These are phyloP conservation scores for Pueraria montana DNA, from an alignment of 306 rosid genomes.

Conservation along the genomic window DNA sequence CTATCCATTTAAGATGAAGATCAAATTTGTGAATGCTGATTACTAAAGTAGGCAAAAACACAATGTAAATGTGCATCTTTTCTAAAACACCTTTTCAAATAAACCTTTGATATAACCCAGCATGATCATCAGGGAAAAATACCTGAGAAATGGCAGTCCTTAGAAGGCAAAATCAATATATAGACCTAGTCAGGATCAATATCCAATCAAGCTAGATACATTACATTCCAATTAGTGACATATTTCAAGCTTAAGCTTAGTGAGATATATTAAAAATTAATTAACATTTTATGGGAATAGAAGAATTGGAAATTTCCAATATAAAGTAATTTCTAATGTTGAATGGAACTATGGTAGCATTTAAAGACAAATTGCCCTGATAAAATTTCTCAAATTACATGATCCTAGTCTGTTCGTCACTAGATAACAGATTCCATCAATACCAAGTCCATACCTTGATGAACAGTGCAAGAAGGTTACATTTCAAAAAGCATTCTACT, in stretches of 20 bases:
- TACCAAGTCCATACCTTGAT: background rate
- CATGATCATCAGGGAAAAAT: background rate
- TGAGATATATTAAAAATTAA: background rate
- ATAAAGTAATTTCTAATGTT: background rate
- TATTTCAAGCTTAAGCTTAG: background rate
- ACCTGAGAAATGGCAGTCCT: background rate
- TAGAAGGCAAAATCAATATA: background rate
- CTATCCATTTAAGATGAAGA: constrained; percentile 13
- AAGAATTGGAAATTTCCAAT: background rate
- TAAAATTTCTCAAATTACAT: background rate
- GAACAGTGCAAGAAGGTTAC: background rate
- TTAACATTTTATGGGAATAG: background rate
- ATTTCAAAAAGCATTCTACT: background rate
- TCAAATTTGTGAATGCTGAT: background rate
- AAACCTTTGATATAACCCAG: background rate
- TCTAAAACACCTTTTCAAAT: background rate
- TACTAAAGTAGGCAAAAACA: background rate
- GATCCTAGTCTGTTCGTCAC: background rate
- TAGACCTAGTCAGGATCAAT: background rate
- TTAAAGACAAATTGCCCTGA: background rate
- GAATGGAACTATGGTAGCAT: background rate
- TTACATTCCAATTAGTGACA: background rate
- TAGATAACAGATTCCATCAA: background rate
- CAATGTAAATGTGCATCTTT: background rate
- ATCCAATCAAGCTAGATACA: background rate